phyloP scores from a whole-genome alignment of 306 rosid genomes.

The Quercus aquifolioides region DNA sequence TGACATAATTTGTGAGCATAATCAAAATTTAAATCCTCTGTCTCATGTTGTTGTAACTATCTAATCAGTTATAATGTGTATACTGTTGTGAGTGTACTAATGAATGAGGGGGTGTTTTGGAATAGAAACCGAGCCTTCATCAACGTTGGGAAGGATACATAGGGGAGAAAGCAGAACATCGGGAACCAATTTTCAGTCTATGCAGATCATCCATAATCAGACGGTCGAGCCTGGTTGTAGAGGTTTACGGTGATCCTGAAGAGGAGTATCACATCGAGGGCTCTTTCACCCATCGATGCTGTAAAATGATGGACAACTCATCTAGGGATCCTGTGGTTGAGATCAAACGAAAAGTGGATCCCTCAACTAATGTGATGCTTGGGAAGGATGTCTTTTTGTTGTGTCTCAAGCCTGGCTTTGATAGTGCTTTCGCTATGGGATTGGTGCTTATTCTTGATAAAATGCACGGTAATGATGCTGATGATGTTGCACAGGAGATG shows the following conservation, averaged over 20 bases:
- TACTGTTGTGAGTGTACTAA: too few relatives aligned
- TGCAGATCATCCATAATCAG: conserved; percentile 23
- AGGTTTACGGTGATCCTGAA: conserved; percentile 4
- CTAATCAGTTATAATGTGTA: too few relatives aligned
- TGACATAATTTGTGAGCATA: fast-evolving
- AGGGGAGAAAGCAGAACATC: conserved; percentile 17
- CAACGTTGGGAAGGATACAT: conserved; percentile 32
- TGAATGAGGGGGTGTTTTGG: not conserved
- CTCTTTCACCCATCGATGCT: conserved; percentile 14
- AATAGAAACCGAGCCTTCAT: conserved; percentile 31
- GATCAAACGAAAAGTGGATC: conserved; percentile 21
- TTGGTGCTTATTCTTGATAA: conserved; percentile 32
- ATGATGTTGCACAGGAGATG: not conserved
- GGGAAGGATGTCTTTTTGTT: conserved; percentile 31
- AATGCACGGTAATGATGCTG: conserved; percentile 2
- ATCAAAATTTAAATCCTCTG: too few relatives aligned
- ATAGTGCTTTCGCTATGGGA: conserved; percentile 33
- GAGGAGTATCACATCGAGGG: conserved; percentile 33
- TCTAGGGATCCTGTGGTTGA: conserved; percentile 16
- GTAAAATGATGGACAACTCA: conserved; percentile 5
- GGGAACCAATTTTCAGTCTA: conserved; percentile 8
- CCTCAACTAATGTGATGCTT: conserved; percentile 19
- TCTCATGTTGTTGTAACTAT: too few relatives aligned
- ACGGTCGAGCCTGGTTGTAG: conserved; percentile 26
- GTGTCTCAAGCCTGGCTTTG: conserved; percentile 14